A percentile compares a stretch with the other conserved stretches of the same genome.
phyloP scores from a whole-genome alignment of 805 yeast genomes.

The Isabelozyma gotoi region DNA sequence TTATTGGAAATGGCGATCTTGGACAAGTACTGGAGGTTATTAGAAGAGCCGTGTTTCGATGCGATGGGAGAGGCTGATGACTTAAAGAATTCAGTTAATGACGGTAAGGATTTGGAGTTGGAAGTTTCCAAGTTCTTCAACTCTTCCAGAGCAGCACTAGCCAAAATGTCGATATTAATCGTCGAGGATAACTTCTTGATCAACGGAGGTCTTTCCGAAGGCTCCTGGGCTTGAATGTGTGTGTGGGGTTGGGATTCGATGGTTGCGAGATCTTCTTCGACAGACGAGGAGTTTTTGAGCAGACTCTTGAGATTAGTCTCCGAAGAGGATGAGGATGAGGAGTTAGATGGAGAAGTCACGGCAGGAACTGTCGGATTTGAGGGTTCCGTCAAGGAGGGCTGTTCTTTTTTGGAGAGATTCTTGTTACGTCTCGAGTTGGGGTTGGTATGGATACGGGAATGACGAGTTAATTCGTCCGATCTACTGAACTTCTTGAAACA shows the following conservation, averaged over 20 bases:
- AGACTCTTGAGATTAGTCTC: background rate
- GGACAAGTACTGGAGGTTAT: slow-evolving; percentile 23
- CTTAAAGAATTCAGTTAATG: slow-evolving; percentile 48
- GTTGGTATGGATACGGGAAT: slow-evolving; percentile 68
- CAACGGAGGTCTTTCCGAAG: background rate
- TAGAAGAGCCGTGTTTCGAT: slow-evolving; percentile 11
- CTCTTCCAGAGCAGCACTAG: slow-evolving; percentile 57
- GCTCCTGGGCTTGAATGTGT: background rate
- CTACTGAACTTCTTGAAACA: slow-evolving; percentile 68
- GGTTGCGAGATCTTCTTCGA: background rate
- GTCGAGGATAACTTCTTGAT: slow-evolving; percentile 2
- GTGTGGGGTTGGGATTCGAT: too few species aligned
- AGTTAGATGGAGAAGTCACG: background rate
- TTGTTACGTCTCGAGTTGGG: slow-evolving; percentile 66
- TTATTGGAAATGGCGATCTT: slow-evolving; percentile 18
- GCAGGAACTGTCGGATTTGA: background rate
- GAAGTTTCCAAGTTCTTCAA: slow-evolving; percentile 38
- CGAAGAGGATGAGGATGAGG: background rate
- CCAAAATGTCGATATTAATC: slow-evolving; percentile 50
- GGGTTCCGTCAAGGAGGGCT: background rate
- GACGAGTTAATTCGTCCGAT: slow-evolving; percentile 74
- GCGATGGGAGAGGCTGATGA: slow-evolving; percentile 3
- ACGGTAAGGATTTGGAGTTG: slow-evolving; percentile 53
- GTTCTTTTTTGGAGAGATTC: slow-evolving; percentile 16
- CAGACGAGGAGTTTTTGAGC: background rate